A percentile compares a stretch with the other conserved stretches of the same genome.
Evolutionary conservation across 441 rosid genomes (phyloP).

Genomic region (Populus tomentosa): DNA sequence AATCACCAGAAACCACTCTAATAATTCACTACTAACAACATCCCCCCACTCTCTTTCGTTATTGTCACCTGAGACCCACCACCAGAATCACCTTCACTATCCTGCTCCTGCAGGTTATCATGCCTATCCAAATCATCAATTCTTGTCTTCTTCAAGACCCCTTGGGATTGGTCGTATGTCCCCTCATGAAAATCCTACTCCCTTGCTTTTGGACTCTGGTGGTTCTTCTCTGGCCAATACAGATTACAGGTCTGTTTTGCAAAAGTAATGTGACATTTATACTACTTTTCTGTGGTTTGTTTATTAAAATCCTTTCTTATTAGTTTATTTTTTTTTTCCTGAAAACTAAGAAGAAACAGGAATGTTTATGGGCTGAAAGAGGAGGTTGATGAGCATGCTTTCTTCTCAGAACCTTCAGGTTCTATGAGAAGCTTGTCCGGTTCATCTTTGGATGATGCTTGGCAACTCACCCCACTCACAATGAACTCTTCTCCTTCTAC

Average conservation of each 20-base stretch:
- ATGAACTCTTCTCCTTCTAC: conserved; percentile 47
- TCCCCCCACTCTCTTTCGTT: conserved; percentile 31
- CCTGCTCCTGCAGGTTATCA: conserved; percentile 22
- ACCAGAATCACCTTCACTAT: conserved; percentile 19
- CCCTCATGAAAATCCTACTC: conserved; percentile 33
- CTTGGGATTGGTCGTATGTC: conserved; percentile 23
- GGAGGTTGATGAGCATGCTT: conserved; percentile 59
- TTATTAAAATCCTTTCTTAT: too few relatives aligned
- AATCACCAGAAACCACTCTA: conserved; percentile 26
- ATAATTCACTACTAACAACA: conserved; percentile 14
- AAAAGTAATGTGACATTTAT: not conserved
- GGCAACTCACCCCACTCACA: conserved; percentile 62
- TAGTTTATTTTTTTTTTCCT: not conserved
- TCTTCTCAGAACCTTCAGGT: conserved; percentile 69
- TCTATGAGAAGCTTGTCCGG: conserved; percentile 57
- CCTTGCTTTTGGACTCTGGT: conserved; percentile 42
- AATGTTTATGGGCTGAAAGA: conserved; percentile 55
- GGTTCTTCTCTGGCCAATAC: conserved; percentile 33
- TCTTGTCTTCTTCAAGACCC: conserved; percentile 32
- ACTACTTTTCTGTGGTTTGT: not conserved
- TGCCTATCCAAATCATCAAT: conserved; percentile 23
- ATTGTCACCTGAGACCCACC: conserved; percentile 30
- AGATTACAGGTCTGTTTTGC: conserved; percentile 50
- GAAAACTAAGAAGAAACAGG: conserved; percentile 35
- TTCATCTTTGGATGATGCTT: conserved; percentile 61